Evolutionary conservation across 345 rosid species (phyloP).

Genomic region (Linum lewisii): DNA sequence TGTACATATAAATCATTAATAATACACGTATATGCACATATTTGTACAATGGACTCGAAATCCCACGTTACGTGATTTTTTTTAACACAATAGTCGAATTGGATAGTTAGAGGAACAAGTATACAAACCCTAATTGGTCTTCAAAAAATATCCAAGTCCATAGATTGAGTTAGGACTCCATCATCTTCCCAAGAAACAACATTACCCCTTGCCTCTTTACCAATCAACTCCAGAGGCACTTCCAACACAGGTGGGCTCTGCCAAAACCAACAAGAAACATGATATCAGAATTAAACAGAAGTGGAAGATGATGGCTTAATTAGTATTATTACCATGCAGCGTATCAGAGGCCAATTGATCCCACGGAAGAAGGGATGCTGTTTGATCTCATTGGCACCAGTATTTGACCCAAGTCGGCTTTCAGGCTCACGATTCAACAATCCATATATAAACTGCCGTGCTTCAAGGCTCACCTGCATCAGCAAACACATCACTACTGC

Average conservation of each 20-base stretch:
- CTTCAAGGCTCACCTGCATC: slow-evolving; percentile 78
- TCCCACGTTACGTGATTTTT: too few relatives aligned
- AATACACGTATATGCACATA: too few relatives aligned
- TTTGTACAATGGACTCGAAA: too few relatives aligned
- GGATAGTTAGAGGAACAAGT: too few relatives aligned
- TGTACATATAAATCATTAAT: too few relatives aligned
- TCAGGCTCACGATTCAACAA: slow-evolving; percentile 65
- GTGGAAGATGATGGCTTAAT: neutral
- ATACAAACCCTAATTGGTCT: too few relatives aligned
- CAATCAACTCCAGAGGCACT: slow-evolving; percentile 41
- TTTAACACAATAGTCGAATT: too few relatives aligned
- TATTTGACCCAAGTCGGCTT: slow-evolving; percentile 61
- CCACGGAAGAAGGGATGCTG: slow-evolving; percentile 85
- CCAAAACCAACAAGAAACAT: slow-evolving; percentile 12
- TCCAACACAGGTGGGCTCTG: slow-evolving; percentile 79
- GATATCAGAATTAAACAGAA: neutral
- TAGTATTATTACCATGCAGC: slow-evolving; percentile 61
- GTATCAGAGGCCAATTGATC: slow-evolving; percentile 87
- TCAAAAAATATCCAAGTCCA: slow-evolving; percentile 62
- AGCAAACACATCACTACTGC: slow-evolving; percentile 8
- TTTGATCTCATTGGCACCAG: slow-evolving; percentile 86
- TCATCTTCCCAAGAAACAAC: slow-evolving; percentile 76
- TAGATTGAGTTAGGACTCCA: slow-evolving; percentile 53
- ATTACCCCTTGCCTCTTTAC: slow-evolving; percentile 49
- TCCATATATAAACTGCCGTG: slow-evolving; percentile 66